Evolutionary conservation across 805 yeast genomes (phyloP), one percentile per base, ranked within the genome.

Genomic region (Schizosaccharomyces osmophilus): DNA sequence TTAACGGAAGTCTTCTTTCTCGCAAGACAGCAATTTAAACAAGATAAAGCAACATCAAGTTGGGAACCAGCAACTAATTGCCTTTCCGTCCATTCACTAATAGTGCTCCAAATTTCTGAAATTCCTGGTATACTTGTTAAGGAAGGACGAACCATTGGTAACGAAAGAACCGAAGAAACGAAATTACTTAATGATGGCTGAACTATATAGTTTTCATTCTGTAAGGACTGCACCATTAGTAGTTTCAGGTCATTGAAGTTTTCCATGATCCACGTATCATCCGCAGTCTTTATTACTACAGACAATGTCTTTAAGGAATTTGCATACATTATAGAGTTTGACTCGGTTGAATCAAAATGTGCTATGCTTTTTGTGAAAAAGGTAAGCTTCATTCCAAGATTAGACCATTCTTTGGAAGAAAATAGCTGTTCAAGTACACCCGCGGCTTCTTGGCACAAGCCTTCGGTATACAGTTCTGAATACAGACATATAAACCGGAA

Each of bases 221-320:
- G 81, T 64, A 93, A 75, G 66, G 95, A 83, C 66, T 86, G 86
- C 63, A 85, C 95, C 17, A 93, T 73, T 17, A 93, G 73, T 62
- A 78, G 79, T 65, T 85, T 89, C 41, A 94, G 77, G 42, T 83
- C 80, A 1, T 77, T 74, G 48, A 88, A 71, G 64, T 88, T 85
- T 1, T 80, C 78, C 54, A 84, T 73, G 61, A 93, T 83, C 97
- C 97, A 93, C 15, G 76, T 80, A 0, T 84, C 71, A 1, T 81
- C 70, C 71, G 85, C 85, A 78, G 87, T 85, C 64, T 83, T 85
- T 61, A 93, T 74, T 0, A 88, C 87, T 57, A 88, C 85, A 11
- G 84, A 82, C 57, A 93, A 75, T 0, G 93, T 97, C 69, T 87
- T 95, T 60, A 94, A 73, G 0, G 98, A 95, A 72, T 93, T 94